A percentile compares a stretch with the other conserved stretches of the same genome.
These are phyloP conservation scores for Linnemannia zychae DNA, from an alignment of 192 early-diverging fungal genomes.

Conservation along the genomic window DNA sequence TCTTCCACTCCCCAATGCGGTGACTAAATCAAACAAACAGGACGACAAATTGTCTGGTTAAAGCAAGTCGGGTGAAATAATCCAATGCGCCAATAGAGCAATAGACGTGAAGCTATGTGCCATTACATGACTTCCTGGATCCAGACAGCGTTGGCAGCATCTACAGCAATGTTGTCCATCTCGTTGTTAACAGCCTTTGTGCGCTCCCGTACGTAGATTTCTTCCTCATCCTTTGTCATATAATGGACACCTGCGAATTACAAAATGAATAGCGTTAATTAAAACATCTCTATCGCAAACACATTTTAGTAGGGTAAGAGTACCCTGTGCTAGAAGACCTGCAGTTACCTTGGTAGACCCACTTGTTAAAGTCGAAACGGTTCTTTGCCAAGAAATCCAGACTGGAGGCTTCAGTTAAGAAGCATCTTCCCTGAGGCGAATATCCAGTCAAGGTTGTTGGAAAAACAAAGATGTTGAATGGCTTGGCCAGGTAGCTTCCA, in stretches of 20 bases:
- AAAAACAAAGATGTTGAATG: slow-evolving; percentile 96
- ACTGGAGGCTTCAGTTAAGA: slow-evolving; percentile 62
- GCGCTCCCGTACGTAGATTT: slow-evolving; percentile 15
- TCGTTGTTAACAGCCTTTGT: slow-evolving; percentile 29
- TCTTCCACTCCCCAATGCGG: slow-evolving; percentile 29
- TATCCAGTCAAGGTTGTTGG: slow-evolving; percentile 64
- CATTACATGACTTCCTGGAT: slow-evolving; percentile 32
- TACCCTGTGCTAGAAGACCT: background rate
- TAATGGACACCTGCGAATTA: slow-evolving; percentile 47
- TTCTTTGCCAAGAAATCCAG: slow-evolving; percentile 83
- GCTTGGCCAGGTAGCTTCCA: slow-evolving; percentile 75
- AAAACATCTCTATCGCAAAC: no score
- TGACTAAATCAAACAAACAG: slow-evolving; percentile 2
- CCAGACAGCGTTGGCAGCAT: slow-evolving; percentile 7
- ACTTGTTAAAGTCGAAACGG: slow-evolving; percentile 94
- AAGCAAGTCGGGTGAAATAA: background rate
- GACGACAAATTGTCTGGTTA: background rate
- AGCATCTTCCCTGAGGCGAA: slow-evolving; percentile 64
- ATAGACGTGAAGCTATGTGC: background rate
- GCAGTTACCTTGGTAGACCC: slow-evolving; percentile 76
- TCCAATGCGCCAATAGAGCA: background rate
- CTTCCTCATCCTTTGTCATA: slow-evolving; percentile 37
- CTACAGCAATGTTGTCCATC: slow-evolving; percentile 13
- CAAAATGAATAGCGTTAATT: background rate
- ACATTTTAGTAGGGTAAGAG: background rate